Percentiles rank a stretch among this genome's conserved stretches.
These are phyloP conservation scores for Fusarium haematococcum DNA, from an alignment of 2,329 filamentous ascomycete genomes.

Conservation along the genomic window DNA sequence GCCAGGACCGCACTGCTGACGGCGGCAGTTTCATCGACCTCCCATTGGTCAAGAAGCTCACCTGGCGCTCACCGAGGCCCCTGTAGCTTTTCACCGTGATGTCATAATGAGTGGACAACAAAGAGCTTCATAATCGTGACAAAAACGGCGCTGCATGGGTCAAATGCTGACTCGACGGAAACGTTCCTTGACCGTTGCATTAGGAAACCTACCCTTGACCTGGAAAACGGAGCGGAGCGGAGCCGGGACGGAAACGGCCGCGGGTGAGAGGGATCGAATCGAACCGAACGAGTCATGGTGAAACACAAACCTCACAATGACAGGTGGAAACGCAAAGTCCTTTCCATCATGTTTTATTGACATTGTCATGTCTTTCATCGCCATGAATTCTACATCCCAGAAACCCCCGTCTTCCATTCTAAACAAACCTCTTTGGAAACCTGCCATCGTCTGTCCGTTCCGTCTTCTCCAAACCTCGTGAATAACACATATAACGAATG, in stretches of 20 bases:
- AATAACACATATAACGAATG: constrained; percentile 34
- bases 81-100: constrained; percentile 18
- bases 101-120: constrained; percentile 23
- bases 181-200: constrained; percentile 6
- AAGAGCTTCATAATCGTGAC: neutral
- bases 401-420: neutral
- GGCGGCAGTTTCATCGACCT: constrained; percentile 18
- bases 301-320: neutral
- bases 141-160: neutral
- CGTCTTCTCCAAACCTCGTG: neutral
- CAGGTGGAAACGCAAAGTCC: neutral
- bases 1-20: neutral
- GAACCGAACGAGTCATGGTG: constrained; percentile 1
- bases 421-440: constrained; percentile 6
- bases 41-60: constrained; percentile 23
- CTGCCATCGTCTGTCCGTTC: neutral
- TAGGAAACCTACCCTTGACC: neutral
- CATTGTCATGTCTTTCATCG: constrained; percentile 8
- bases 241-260: neutral
- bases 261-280: neutral
- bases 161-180: constrained; percentile 6
- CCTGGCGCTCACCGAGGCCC: neutral
- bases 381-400: neutral
- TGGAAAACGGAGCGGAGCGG: neutral
- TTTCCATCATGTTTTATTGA: constrained; percentile 17